These are phyloP conservation scores for Aleurites moluccanus DNA, from an alignment of 441 rosid species.

Conservation along the genomic window DNA sequence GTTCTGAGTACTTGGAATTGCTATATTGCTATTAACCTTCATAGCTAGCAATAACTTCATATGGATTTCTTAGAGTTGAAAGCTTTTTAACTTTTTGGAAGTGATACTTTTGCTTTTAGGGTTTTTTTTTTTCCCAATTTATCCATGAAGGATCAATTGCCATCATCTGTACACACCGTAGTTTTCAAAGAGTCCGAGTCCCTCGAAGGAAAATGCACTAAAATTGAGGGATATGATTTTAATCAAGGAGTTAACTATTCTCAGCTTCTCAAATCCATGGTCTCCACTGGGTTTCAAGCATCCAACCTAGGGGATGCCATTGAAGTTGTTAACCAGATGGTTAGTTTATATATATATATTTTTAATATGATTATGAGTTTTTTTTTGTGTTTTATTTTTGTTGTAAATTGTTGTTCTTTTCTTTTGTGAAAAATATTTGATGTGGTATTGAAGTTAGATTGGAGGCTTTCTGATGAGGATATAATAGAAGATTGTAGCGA, in stretches of 20 bases:
- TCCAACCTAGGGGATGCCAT: constrained; percentile 88
- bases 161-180: constrained; percentile 60
- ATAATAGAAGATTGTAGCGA: constrained; percentile 56
- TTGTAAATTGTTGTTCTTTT: neutral
- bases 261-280: constrained; percentile 63
- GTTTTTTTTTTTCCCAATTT: neutral
- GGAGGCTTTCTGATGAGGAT: constrained; percentile 80
- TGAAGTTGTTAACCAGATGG: constrained; percentile 77
- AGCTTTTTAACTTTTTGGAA: neutral
- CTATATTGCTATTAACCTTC: no score
- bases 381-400: neutral
- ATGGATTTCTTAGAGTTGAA: neutral
- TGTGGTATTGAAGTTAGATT: constrained; percentile 91
- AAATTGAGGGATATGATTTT: constrained; percentile 89
- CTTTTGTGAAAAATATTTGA: neutral
- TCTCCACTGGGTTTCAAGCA: constrained; percentile 89
- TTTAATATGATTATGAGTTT: neutral
- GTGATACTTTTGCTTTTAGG: neutral
- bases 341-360: constrained; percentile 24
- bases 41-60: no score
- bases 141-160: constrained; percentile 37
- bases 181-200: constrained; percentile 84
- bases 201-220: constrained; percentile 56
- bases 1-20: no score
- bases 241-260: constrained; percentile 68